A percentile compares a stretch with the other conserved stretches of the same genome.
These are phyloP conservation scores for Microbotryomycetes sp. DNA, from an alignment of 1,284 basidiomycete genomes.

Conservation along the genomic window DNA sequence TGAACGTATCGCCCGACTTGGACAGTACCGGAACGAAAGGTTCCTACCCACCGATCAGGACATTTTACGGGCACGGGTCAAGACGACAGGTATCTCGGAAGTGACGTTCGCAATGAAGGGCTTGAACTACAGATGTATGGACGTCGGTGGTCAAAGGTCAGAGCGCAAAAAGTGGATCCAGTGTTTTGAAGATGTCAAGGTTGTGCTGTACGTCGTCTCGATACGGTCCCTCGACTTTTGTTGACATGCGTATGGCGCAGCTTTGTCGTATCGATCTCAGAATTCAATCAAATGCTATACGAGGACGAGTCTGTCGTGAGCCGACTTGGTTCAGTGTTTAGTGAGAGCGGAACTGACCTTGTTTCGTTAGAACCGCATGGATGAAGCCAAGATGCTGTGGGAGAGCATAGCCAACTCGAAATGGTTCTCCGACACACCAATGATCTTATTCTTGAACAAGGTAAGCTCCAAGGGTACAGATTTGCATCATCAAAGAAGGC, in stretches of 20 bases:
- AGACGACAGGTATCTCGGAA: constrained; percentile 40
- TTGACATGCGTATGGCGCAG: background rate
- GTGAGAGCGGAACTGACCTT: too few relatives aligned
- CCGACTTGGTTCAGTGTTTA: background rate
- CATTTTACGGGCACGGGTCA: constrained; percentile 41
- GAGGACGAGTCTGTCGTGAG: background rate
- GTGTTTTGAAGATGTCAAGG: constrained; percentile 19
- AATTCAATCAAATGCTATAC: constrained; percentile 2
- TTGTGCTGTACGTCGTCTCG: constrained; percentile 10
- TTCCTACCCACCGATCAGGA: constrained; percentile 42
- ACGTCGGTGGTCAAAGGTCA: constrained; percentile 39
- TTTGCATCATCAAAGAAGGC: too few relatives aligned
- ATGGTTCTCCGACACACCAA: constrained; percentile 37
- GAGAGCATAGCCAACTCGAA: constrained; percentile 38
- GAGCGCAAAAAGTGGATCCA: constrained; percentile 40
- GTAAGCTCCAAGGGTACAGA: too few relatives aligned
- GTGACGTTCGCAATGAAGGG: constrained; percentile 35
- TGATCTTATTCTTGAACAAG: constrained; percentile 30
- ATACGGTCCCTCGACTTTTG: too few relatives aligned
- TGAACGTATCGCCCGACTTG: constrained; percentile 36
- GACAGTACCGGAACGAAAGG: background rate
- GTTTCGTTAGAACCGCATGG: constrained; percentile 28
- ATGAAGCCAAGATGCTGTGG: constrained; percentile 38
- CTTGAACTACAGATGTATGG: constrained; percentile 28
- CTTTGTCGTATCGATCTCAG: constrained; percentile 3